phyloP scores from a whole-genome alignment of 2,329 filamentous ascomycete species.

The Arthrocladium fulminans region DNA sequence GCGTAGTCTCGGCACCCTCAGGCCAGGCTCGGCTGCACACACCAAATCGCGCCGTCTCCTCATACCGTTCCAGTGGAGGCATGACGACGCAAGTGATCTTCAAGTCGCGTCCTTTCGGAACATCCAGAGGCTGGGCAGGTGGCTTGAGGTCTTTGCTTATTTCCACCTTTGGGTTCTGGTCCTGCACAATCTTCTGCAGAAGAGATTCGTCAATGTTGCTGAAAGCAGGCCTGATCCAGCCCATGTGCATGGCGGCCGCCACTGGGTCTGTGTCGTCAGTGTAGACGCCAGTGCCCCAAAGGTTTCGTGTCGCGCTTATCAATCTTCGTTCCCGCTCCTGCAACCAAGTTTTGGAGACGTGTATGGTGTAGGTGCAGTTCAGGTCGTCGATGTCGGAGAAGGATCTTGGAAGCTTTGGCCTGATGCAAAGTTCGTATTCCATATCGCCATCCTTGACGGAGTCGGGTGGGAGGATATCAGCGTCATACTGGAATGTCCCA shows the following conservation, averaged over 20 bases:
- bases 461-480: constrained; percentile 46
- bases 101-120: constrained; percentile 62
- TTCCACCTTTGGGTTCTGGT: constrained; percentile 37
- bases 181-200: constrained; percentile 49
- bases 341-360: constrained; percentile 73
- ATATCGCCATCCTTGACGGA: constrained; percentile 29
- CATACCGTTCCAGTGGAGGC: constrained; percentile 68
- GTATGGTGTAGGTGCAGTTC: constrained; percentile 84
- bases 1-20: constrained; percentile 30
- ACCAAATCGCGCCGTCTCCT: constrained; percentile 65
- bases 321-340: constrained; percentile 63
- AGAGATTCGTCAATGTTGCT: constrained; percentile 62
- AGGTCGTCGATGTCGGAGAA: constrained; percentile 58
- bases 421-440: constrained; percentile 50
- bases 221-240: constrained; percentile 88
- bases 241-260: constrained; percentile 84
- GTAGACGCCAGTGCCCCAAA: constrained; percentile 94
- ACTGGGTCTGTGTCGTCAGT: constrained; percentile 93
- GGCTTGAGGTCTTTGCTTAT: constrained; percentile 36
- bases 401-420: constrained; percentile 64
- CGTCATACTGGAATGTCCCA: constrained; percentile 73
- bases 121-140: constrained; percentile 35
- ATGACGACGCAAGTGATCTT: constrained; percentile 82
- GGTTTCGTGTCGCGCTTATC: constrained; percentile 66
- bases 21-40: constrained; percentile 70